Conservation (phyloP, 2,329 filamentous ascomycete species). For the Aspergillus glaucus region DNA sequence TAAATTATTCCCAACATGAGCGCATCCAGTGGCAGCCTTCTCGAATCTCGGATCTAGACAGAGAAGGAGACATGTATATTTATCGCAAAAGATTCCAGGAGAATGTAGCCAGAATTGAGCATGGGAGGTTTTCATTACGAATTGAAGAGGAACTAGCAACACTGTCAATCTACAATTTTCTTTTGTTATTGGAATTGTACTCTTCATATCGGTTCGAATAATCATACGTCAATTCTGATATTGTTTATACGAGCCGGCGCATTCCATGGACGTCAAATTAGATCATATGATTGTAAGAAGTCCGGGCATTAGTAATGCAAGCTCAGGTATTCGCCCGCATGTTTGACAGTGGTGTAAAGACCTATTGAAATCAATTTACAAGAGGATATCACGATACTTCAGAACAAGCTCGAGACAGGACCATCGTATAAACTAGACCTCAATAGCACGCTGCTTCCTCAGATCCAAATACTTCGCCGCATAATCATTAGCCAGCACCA, state of each 20-base stretch:
- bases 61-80: constrained; percentile 25
- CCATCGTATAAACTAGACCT: not conserved
- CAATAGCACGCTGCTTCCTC: constrained; percentile 33
- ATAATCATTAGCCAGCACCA: constrained; percentile 58
- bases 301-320: not conserved
- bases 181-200: not conserved
- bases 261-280: not conserved
- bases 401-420: not conserved
- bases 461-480: constrained; percentile 60
- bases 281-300: not conserved
- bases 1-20: constrained; percentile 19
- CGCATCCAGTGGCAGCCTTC: not conserved
- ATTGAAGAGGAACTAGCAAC: constrained; percentile 10
- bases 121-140: constrained; percentile 17
- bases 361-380: not conserved
- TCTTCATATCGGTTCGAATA: not conserved
- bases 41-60: constrained; percentile 1
- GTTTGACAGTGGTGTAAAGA: not conserved
- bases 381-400: not conserved
- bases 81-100: constrained; percentile 14
- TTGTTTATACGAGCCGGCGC: not conserved
- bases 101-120: constrained; percentile 12
- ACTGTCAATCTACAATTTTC: not conserved
- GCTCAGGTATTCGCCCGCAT: not conserved
- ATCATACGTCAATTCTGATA: not conserved